Evolutionary conservation across 23 red algal genomes (phyloP).

Genomic region (Pyropia haitanensis): DNA sequence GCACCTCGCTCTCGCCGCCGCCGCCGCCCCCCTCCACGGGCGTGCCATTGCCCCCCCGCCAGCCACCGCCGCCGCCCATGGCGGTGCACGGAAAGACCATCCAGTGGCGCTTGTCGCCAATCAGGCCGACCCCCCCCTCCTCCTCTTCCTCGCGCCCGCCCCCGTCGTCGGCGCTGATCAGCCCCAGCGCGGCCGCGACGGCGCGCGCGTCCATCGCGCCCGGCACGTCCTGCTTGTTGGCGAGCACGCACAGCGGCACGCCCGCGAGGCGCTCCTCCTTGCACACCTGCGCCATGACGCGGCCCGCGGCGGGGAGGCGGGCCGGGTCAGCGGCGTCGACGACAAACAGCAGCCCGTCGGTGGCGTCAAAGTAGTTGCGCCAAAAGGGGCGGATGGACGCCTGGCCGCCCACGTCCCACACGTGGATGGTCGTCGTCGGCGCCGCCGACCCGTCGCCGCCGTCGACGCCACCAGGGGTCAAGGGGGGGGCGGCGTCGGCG

Average conservation of each 20-base stretch:
- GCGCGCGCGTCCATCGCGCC: constrained; percentile 44
- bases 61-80: constrained; percentile 5
- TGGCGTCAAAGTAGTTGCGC: constrained; percentile 98
- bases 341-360: constrained; percentile 93
- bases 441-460: constrained; percentile 9
- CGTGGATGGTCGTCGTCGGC: constrained; percentile 50
- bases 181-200: constrained; percentile 32
- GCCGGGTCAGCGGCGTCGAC: constrained; percentile 73
- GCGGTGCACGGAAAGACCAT: constrained; percentile 53
- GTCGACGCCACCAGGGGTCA: constrained; percentile 2
- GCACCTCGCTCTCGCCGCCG: neutral
- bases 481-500: neutral
- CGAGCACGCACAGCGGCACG: constrained; percentile 69
- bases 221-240: constrained; percentile 83
- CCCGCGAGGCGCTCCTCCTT: constrained; percentile 78
- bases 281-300: constrained; percentile 50
- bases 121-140: neutral
- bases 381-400: constrained; percentile 87
- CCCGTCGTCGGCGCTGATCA: constrained; percentile 7
- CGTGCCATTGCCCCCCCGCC: neutral
- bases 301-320: constrained; percentile 34
- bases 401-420: constrained; percentile 99
- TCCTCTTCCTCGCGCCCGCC: too few relatives aligned
- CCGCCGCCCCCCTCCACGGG: constrained; percentile 1
- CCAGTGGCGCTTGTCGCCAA: constrained; percentile 64